phyloP scores from a whole-genome alignment of 257 asterid species.

The Sherardia arvensis region DNA sequence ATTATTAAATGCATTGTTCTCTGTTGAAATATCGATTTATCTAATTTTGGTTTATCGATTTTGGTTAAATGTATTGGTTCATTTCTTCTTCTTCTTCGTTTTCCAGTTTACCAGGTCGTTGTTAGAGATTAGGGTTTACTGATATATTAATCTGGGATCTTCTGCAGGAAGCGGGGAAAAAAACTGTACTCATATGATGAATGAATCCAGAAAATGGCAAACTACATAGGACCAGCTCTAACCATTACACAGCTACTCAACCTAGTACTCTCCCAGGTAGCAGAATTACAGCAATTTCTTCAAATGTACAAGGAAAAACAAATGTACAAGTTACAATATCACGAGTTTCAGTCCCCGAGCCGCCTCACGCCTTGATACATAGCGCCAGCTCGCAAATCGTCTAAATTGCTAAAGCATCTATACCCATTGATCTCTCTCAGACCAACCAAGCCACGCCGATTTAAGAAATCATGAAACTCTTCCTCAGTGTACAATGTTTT shows the following conservation, averaged over 20 bases:
- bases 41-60: too few species aligned
- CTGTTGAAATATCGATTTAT: too few species aligned
- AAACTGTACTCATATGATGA: too few species aligned
- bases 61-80: too few species aligned
- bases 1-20: too few species aligned
- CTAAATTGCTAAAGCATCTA: slow-evolving; percentile 18
- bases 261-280: neutral
- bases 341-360: slow-evolving; percentile 9
- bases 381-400: slow-evolving; percentile 20
- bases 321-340: neutral
- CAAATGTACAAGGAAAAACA: neutral
- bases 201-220: too few species aligned
- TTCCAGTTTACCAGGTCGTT: too few species aligned
- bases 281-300: neutral
- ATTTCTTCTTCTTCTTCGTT: too few species aligned
- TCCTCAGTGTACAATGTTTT: slow-evolving; percentile 22
- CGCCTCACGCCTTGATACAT: slow-evolving; percentile 19
- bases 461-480: slow-evolving; percentile 18
- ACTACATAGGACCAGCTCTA: too few species aligned
- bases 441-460: slow-evolving; percentile 20
- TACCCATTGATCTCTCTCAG: slow-evolving; percentile 19
- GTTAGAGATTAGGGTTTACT: too few species aligned
- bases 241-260: neutral
- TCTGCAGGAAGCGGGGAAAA: too few species aligned
- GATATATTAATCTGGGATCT: too few species aligned